Evolutionary conservation across 1,284 basidiomycete genomes (phyloP), one percentile per base, ranked within the genome.

Genomic region (Puccinia horiana): DNA sequence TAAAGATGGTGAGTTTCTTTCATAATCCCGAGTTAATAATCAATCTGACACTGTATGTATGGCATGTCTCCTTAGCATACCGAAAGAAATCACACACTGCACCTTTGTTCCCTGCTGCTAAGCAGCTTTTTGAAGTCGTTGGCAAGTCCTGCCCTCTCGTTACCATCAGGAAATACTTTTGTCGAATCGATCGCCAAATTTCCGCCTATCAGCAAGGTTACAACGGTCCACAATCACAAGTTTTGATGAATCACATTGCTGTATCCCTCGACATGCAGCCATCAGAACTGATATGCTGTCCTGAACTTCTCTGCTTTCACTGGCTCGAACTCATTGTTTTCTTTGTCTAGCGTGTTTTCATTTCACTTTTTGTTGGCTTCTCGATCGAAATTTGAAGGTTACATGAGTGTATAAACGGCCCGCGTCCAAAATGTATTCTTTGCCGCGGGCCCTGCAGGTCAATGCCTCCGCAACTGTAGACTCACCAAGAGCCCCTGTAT

Each of bases 81-180:
- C 16, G 18, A 58, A 56, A 76, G 42, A 18, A 47, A 58, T 44
- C 26, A 16, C 56, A 58, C 20, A 40, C 42, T 32, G 2, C 32
- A 29, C 37, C 14, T 47, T 20, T 56, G 12, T 76, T 76, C 58
- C 49, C 54, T n/a, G 35, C 29, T 40, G 58, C 35, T 20, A 76
- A 76, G 75, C 40, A 42, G 29, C 58, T 40, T 29, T 76, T 76
- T 76, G 75, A 76, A 44, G 11, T 29, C 14, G 40, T 76, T 29
- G 2, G 40, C 9, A 37, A 76, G 29, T 20, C 14, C 26, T 65
- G 75, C 29, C 40, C 75, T 20, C 29, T 76, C 9, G 5, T 63
- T 23, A 76, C 56, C 11, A 76, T 63, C 16, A 20, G 35, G 63
- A 76, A 63, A 49, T 76, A 61, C 42, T 76, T 61, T 47, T 49